These are phyloP conservation scores for Bacterosira constricta DNA, from an alignment of 108 stramenopile species.

Conservation along the genomic window DNA sequence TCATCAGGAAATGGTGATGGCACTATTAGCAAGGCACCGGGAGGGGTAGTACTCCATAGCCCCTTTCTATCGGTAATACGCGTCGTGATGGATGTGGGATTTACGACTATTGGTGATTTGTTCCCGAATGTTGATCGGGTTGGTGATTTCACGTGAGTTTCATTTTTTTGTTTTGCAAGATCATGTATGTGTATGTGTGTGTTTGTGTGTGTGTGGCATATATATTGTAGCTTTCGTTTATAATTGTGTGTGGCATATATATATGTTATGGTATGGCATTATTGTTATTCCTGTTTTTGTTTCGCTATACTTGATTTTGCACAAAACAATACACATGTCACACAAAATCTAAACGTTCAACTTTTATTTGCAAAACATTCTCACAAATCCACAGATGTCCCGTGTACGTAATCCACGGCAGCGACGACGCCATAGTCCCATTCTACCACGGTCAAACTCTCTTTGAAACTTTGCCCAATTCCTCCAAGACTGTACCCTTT, in stretches of 20 bases:
- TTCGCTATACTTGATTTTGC: neutral
- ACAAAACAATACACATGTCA: no score
- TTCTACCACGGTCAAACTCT: constrained; percentile 73
- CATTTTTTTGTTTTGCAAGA: neutral
- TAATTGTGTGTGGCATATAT: no score
- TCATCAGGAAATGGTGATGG: neutral
- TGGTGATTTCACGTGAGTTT: constrained; percentile 43
- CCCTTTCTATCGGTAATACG: constrained; percentile 69
- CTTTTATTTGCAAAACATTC: neutral
- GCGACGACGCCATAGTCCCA: constrained; percentile 77
- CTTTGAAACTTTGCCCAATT: constrained; percentile 55
- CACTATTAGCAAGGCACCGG: constrained; percentile 10
- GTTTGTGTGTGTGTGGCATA: no score
- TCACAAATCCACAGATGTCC: constrained; percentile 53
- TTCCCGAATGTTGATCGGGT: constrained; percentile 83
- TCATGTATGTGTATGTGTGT: neutral
- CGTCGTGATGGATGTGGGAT: constrained; percentile 76
- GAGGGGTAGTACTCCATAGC: constrained; percentile 68
- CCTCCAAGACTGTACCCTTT: constrained; percentile 69
- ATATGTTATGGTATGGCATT: no score
- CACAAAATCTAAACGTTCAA: neutral
- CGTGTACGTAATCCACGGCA: constrained; percentile 77
- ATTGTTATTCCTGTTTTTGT: neutral
- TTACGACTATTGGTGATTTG: constrained; percentile 77
- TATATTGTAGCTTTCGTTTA: no score